Evolutionary conservation across 768 basidiomycete species (phyloP).

Genomic region (Naganishia onofrii): DNA sequence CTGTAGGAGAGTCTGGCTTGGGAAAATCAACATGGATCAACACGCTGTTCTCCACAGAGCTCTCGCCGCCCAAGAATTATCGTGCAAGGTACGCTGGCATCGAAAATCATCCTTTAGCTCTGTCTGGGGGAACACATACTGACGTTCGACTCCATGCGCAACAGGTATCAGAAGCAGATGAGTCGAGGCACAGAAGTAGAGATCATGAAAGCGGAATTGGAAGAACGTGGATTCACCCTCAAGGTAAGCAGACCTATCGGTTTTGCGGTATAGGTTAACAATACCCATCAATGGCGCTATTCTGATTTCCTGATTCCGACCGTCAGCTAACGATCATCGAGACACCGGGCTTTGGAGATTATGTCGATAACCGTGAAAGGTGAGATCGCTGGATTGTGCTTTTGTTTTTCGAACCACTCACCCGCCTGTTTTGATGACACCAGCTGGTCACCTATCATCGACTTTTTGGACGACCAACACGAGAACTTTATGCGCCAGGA

Average conservation of each 20-base stretch:
- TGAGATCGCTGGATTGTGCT: slow-evolving; percentile 48
- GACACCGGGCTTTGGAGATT: slow-evolving; percentile 98
- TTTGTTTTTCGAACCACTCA: slow-evolving; percentile 13
- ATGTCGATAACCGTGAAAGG: slow-evolving; percentile 99
- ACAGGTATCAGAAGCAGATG: slow-evolving; percentile 71
- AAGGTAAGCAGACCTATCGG: slow-evolving; percentile 50
- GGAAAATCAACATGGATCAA: slow-evolving; percentile 99
- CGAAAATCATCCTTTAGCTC: not conserved
- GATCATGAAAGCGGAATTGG: slow-evolving; percentile 98
- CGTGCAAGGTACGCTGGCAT: slow-evolving; percentile 17
- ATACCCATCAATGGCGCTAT: not conserved
- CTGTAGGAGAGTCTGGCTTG: slow-evolving; percentile 87
- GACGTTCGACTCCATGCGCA: not conserved
- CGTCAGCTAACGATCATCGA: slow-evolving; percentile 85
- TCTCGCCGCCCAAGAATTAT: slow-evolving; percentile 74
- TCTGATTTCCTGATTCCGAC: not conserved
- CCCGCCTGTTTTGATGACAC: not conserved
- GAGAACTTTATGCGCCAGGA: slow-evolving; percentile 98
- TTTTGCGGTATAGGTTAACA: not conserved
- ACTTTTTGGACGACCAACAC: slow-evolving; percentile 96
- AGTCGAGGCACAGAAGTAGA: slow-evolving; percentile 99
- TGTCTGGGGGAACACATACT: not conserved
- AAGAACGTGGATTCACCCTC: slow-evolving; percentile 98
- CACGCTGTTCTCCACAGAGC: slow-evolving; percentile 94
- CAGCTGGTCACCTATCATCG: slow-evolving; percentile 97